Conservation (phyloP, 2,329 filamentous ascomycete genomes). For the Penicillium sp. region DNA sequence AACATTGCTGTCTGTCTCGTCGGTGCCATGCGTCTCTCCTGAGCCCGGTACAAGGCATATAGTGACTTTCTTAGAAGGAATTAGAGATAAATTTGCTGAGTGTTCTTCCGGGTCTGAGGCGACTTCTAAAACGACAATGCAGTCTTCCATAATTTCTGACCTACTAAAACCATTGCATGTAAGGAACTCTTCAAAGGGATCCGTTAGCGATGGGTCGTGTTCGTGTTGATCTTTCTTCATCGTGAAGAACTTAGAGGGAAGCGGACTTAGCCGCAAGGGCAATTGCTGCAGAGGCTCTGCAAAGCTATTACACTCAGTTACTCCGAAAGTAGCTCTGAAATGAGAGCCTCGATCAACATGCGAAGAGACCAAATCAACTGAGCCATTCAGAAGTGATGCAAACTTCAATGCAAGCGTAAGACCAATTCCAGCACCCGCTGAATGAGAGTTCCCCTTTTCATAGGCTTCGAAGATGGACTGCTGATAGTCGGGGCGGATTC, state of each 20-base stretch:
- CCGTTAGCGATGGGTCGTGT: not conserved
- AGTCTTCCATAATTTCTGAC: not conserved
- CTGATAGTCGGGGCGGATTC: constrained; percentile 11
- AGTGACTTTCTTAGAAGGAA: not conserved
- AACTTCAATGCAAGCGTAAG: constrained; percentile 17
- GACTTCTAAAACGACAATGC: not conserved
- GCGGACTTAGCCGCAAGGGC: not conserved
- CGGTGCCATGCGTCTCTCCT: too few relatives aligned
- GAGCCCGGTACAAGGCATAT: not conserved
- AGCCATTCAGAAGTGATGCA: constrained; percentile 11
- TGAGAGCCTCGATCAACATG: constrained; percentile 10
- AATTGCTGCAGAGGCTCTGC: not conserved
- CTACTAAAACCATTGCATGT: not conserved
- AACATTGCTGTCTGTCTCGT: not conserved
- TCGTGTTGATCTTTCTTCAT: not conserved
- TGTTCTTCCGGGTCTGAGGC: not conserved
- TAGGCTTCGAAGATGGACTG: constrained; percentile 16
- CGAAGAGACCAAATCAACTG: constrained; percentile 12
- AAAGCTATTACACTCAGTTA: not conserved
- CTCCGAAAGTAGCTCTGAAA: constrained; percentile 15
- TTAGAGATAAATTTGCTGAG: not conserved
- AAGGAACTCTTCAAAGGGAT: not conserved
- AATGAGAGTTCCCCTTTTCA: constrained; percentile 13
- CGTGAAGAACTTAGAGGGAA: not conserved
- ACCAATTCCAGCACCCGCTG: constrained; percentile 17